These are phyloP conservation scores for Rhizophora mangle DNA, from an alignment of 345 rosid species.

Conservation along the genomic window DNA sequence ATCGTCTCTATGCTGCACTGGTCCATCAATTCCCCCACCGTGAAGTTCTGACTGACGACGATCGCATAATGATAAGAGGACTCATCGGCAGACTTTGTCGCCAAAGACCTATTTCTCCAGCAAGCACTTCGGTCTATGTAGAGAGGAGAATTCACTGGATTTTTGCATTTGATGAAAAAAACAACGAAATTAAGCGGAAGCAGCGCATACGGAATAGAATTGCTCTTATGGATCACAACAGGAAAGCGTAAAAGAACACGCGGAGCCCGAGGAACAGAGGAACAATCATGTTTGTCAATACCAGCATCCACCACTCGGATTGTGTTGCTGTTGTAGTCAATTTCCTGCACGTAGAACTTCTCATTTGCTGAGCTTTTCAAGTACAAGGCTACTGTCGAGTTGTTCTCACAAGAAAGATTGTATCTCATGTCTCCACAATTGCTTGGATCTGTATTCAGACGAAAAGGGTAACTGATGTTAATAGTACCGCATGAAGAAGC, in stretches of 20 bases:
- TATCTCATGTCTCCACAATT: background rate
- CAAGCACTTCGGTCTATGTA: background rate
- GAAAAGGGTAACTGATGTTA: conserved; percentile 2
- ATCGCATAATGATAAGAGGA: background rate
- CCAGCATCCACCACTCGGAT: conserved; percentile 11
- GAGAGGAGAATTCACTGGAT: background rate
- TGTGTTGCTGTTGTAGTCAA: background rate
- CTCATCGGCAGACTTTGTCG: too few species aligned
- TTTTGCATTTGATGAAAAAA: too few species aligned
- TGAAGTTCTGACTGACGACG: background rate
- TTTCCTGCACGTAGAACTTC: conserved; percentile 5
- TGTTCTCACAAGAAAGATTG: conserved; percentile 3
- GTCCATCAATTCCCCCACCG: background rate
- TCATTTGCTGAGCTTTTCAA: too few species aligned
- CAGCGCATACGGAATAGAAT: too few species aligned
- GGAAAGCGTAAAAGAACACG: background rate
- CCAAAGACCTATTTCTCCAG: background rate
- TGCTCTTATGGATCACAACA: too few species aligned
- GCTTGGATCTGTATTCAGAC: conserved; percentile 4
- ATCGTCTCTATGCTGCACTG: background rate
- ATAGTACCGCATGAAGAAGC: conserved; percentile 2
- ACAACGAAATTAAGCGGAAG: fast-evolving
- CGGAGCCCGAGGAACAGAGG: conserved; percentile 2
- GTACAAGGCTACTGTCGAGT: background rate
- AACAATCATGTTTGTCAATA: background rate